Conservation (phyloP, 1,139 yeast species). For the Hyphopichia pseudoburtonii region DNA sequence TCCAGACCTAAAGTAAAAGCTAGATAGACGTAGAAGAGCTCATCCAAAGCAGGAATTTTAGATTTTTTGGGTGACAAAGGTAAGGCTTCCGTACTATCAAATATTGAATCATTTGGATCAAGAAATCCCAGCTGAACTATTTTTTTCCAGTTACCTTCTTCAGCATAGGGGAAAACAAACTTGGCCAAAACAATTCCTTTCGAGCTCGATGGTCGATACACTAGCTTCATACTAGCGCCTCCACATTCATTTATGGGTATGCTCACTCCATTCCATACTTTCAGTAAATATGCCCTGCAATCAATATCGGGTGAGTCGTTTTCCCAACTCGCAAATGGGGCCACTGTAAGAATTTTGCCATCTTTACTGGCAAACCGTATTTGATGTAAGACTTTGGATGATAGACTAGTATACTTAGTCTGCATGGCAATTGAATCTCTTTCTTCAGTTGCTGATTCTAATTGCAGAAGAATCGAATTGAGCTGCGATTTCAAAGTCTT, state of each 20-base stretch:
- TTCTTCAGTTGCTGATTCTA: constrained; percentile 28
- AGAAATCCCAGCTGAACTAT: not conserved
- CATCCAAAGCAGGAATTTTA: constrained; percentile 3
- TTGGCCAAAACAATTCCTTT: constrained; percentile 3
- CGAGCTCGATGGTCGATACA: constrained; percentile 4
- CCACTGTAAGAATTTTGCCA: constrained; percentile 2
- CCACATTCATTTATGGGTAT: not conserved
- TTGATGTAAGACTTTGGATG: not conserved
- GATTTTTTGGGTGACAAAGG: constrained; percentile 1
- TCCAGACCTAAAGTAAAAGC: constrained; percentile 3
- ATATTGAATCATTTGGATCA: not conserved
- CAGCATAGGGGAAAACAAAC: constrained; percentile 4
- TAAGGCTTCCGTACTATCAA: constrained; percentile 1
- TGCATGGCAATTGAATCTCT: not conserved
- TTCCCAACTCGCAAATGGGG: constrained; percentile 6
- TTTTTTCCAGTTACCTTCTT: constrained; percentile 6
- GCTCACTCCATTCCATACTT: constrained; percentile 1
- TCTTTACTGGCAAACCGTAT: constrained; percentile 3
- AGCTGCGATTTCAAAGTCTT: constrained; percentile 1
- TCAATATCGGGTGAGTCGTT: constrained; percentile 3
- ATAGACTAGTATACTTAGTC: not conserved
- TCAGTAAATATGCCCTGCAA: constrained; percentile 3
- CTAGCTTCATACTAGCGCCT: not conserved
- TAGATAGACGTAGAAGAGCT: constrained; percentile 3
- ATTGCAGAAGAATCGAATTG: constrained; percentile 2